Base-by-base conservation (phyloP, 306 rosid species). In the Comarum palustre region DNA sequence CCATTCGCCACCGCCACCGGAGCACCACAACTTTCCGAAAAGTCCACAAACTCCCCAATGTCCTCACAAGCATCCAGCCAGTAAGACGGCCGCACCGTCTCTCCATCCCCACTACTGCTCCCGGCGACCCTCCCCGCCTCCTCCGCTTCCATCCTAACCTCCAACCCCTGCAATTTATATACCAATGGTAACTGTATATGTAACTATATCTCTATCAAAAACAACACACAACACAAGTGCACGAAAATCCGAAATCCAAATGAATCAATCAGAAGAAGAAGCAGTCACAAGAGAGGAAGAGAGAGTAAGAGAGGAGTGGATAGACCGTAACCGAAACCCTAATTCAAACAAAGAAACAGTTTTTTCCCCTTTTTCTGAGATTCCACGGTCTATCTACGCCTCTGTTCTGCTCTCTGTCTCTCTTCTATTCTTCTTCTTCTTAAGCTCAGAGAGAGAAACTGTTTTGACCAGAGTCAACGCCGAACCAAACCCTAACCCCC, bases 51-150 rank as follows among this genome's bases (percentile, higher is more conserved):
- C n/a, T 81, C 88, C 16, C 77, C 78, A 51, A 86, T 86, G 72
- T 91, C 96, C 75, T 89, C 99, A 43, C 89, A 89, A 7, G 99
- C 99, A 74, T 94, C 99, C 2, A 94, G 78, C 99, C 99, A 94
- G 82, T 91, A 94, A 29, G 97, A 90, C 4, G 96, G 74, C 61
- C 73, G 67, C 41, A 2, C 41, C 6, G 57, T 47, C 46, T 70
- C 83, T 48, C 69, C 73, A 43, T 60, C 82, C 64, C 64, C 80
- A 11, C 8, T 2, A 27, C 39, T 19, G 39, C 50, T 12, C 46
- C 57, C 62, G 73, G 70, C 8, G 5, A 36, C 39, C 39, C 39
- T 36, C 4, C 41, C 41, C 41, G 41, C n/a, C n/a, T n/a, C 63
- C 71, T 68, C 87, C 59, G 66, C 84, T 75, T 83, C 96, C 96